Conservation (phyloP, 352 stramenopile species). For the Phytophthora litchii region DNA sequence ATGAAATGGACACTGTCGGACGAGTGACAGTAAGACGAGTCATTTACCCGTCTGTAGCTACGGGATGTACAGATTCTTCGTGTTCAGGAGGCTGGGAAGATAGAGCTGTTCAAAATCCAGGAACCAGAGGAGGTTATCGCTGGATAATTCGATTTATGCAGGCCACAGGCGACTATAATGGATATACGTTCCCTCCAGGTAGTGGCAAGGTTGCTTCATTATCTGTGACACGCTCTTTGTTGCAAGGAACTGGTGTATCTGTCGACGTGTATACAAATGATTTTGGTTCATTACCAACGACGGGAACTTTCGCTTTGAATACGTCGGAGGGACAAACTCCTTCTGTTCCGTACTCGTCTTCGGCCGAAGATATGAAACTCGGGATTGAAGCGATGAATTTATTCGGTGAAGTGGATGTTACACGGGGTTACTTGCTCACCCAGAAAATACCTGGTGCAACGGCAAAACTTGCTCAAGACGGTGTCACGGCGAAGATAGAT, state of each 20-base stretch:
- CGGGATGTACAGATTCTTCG: constrained; percentile 47
- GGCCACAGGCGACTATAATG: constrained; percentile 71
- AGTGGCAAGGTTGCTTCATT: constrained; percentile 78
- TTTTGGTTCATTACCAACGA: constrained; percentile 53
- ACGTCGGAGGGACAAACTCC: constrained; percentile 48
- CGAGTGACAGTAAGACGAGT: constrained; percentile 90
- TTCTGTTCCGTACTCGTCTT: constrained; percentile 58
- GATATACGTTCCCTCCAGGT: constrained; percentile 75
- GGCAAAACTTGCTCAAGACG: constrained; percentile 64
- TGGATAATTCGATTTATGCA: constrained; percentile 82
- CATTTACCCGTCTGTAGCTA: constrained; percentile 83
- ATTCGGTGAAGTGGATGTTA: constrained; percentile 78
- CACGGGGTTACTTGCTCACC: constrained; percentile 48
- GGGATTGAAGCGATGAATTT: constrained; percentile 79
- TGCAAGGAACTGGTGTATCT: constrained; percentile 52
- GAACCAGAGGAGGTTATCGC: constrained; percentile 82
- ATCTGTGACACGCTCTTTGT: constrained; percentile 34
- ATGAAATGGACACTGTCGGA: constrained; percentile 95
- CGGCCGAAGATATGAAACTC: constrained; percentile 65
- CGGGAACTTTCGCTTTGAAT: constrained; percentile 59
- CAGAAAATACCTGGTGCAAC: constrained; percentile 64
- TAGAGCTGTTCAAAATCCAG: constrained; percentile 67
- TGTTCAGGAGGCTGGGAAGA: constrained; percentile 93
- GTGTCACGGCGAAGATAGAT: constrained; percentile 44
- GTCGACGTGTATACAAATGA: constrained; percentile 65